Evolutionary conservation across 1,284 basidiomycete species (phyloP).

Genomic region (Cutaneotrichosporon cyanovorans): DNA sequence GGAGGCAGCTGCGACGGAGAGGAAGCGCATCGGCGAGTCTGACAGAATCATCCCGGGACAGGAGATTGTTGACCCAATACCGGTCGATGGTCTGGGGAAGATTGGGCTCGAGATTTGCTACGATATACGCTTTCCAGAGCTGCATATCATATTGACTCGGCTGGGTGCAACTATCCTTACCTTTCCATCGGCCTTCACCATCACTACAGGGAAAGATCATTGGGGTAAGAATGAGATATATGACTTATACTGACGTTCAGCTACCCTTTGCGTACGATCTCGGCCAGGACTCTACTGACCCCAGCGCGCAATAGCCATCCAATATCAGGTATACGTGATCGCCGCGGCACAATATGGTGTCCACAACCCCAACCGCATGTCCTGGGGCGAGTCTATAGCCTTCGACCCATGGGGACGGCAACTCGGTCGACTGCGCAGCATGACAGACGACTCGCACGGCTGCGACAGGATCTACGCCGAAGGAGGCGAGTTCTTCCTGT

Average conservation of each 20-base stretch:
- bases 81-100: constrained; percentile 42
- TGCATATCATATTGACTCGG: constrained; percentile 43
- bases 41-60: constrained; percentile 41
- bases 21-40: constrained; percentile 29
- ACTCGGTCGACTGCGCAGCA: constrained; percentile 29
- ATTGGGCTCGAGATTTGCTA: constrained; percentile 51
- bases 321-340: constrained; percentile 40
- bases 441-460: constrained; percentile 25
- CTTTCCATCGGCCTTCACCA: constrained; percentile 51
- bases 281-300: background rate
- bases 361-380: constrained; percentile 27
- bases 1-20: constrained; percentile 18
- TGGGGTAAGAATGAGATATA: constrained; percentile 33
- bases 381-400: constrained; percentile 39
- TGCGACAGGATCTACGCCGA: constrained; percentile 20
- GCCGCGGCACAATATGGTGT: constrained; percentile 38
- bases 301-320: constrained; percentile 33
- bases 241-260: constrained; percentile 5
- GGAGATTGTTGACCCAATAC: constrained; percentile 30
- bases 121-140: constrained; percentile 51
- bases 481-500: constrained; percentile 33
- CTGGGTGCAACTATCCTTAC: constrained; percentile 49
- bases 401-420: constrained; percentile 37
- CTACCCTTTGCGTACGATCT: constrained; percentile 21
- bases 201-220: constrained; percentile 46